Percentiles rank a stretch among this genome's conserved stretches.
Evolutionary conservation across 1,139 yeast genomes (phyloP).

Genomic region (Nakaseomyces sp.): DNA sequence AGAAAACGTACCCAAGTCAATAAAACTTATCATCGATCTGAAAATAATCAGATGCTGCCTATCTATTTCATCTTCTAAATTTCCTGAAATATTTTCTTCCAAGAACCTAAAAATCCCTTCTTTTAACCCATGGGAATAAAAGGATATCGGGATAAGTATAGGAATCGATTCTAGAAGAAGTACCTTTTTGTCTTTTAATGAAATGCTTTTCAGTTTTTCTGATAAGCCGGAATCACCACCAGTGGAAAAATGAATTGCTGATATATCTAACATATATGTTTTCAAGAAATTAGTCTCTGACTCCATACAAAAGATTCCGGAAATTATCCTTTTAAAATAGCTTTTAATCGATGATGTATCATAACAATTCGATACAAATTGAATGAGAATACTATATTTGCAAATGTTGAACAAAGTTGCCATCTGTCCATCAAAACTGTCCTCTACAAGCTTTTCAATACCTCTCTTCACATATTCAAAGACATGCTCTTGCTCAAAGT

Average conservation of each 20-base stretch:
- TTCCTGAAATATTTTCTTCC: background rate
- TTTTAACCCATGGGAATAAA: background rate
- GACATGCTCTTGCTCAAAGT: background rate
- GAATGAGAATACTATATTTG: background rate
- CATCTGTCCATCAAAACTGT: background rate
- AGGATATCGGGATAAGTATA: background rate
- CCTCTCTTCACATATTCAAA: background rate
- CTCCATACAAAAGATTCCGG: slow-evolving; percentile 21
- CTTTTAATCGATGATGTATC: background rate
- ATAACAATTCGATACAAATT: background rate
- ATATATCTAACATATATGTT: slow-evolving; percentile 13
- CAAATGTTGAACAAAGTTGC: background rate
- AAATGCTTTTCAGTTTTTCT: slow-evolving; percentile 5
- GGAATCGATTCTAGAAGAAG: background rate
- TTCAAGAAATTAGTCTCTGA: slow-evolving; percentile 14
- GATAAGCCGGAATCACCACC: slow-evolving; percentile 12
- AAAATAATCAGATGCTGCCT: slow-evolving; percentile 32
- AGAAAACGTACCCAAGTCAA: slow-evolving; percentile 36
- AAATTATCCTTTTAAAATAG: background rate
- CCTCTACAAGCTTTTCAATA: background rate
- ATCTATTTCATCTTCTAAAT: background rate
- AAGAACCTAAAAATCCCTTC: background rate
- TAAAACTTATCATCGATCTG: slow-evolving; percentile 32
- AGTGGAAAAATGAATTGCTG: slow-evolving; percentile 21
- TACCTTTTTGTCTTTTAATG: background rate